Evolutionary conservation across 495 filamentous ascomycete genomes (phyloP).

Genomic region (Podospora tetraspora): DNA sequence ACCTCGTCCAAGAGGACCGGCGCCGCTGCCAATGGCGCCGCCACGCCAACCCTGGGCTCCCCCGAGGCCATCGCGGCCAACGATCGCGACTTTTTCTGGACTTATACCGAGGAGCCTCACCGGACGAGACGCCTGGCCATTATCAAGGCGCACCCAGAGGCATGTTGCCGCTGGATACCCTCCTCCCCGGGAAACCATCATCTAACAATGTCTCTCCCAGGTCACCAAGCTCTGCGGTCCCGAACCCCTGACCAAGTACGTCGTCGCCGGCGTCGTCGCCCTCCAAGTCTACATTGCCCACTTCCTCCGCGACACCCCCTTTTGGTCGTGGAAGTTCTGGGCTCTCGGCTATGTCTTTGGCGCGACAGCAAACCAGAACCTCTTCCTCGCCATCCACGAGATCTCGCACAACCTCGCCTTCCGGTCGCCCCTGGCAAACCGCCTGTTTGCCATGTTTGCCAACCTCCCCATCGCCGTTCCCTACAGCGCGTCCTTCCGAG

Average conservation of each 20-base stretch:
- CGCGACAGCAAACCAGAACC: conserved; percentile 95
- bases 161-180: conserved; percentile 29
- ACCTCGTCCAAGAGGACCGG: conserved; percentile 15
- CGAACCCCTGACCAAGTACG: conserved; percentile 91
- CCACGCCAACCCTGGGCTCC: conserved; percentile 2
- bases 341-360: conserved; percentile 86
- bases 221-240: conserved; percentile 97
- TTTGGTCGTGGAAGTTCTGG: conserved; percentile 80
- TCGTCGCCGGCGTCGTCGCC: conserved; percentile 77
- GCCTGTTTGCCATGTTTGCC: conserved; percentile 82
- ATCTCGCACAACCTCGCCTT: conserved; percentile 98
- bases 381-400: conserved; percentile 98
- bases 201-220: conserved; percentile 39
- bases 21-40: conserved; percentile 18
- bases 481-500: conserved; percentile 93
- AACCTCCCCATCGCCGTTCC: conserved; percentile 95
- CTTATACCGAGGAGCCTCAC: conserved; percentile 97
- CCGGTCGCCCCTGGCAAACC: conserved; percentile 73
- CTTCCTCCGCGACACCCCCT: conserved; percentile 68
- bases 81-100: conserved; percentile 69
- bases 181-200: not conserved
- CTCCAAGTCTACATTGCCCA: conserved; percentile 78
- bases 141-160: conserved; percentile 98
- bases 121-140: conserved; percentile 84
- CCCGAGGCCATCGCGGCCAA: conserved; percentile 32